These are phyloP conservation scores for Fusarium sp. DNA, from an alignment of 2,329 filamentous ascomycete species.

Conservation along the genomic window DNA sequence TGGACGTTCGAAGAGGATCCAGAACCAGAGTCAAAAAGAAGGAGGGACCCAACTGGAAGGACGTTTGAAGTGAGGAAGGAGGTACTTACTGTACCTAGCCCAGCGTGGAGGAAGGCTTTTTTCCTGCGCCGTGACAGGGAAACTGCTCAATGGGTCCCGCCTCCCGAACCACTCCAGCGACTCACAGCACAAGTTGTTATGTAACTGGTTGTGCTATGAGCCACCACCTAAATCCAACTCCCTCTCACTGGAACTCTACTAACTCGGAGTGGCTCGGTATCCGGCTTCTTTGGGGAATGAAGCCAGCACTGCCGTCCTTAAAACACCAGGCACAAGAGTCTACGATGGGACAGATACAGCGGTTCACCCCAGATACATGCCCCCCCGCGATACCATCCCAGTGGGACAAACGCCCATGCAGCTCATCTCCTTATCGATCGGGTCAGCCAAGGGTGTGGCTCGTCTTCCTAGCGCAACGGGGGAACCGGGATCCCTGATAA, in stretches of 20 bases:
- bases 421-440: slow-evolving; percentile 24
- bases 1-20: background rate
- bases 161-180: slow-evolving; percentile 18
- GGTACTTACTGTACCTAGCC: background rate
- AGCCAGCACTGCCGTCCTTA: background rate
- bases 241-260: slow-evolving; percentile 6
- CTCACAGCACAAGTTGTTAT: slow-evolving; percentile 32
- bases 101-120: slow-evolving; percentile 16
- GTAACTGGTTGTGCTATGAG: slow-evolving; percentile 21
- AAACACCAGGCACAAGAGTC: background rate
- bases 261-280: slow-evolving; percentile 22
- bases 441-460: slow-evolving; percentile 26
- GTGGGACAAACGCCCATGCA: slow-evolving; percentile 1
- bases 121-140: slow-evolving; percentile 4
- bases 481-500: slow-evolving; percentile 27
- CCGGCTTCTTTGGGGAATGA: slow-evolving; percentile 5
- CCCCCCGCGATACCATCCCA: background rate
- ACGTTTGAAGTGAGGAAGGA: slow-evolving; percentile 14
- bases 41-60: background rate
- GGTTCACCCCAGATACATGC: background rate
- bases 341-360: slow-evolving; percentile 1
- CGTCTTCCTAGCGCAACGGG: slow-evolving; percentile 20
- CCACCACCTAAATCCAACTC: slow-evolving; percentile 29
- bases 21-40: slow-evolving; percentile 6
- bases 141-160: slow-evolving; percentile 20